Percentiles rank a stretch among this genome's conserved stretches.
Evolutionary conservation across 352 stramenopile genomes (phyloP).

Genomic region (Pythium apleroticum): DNA sequence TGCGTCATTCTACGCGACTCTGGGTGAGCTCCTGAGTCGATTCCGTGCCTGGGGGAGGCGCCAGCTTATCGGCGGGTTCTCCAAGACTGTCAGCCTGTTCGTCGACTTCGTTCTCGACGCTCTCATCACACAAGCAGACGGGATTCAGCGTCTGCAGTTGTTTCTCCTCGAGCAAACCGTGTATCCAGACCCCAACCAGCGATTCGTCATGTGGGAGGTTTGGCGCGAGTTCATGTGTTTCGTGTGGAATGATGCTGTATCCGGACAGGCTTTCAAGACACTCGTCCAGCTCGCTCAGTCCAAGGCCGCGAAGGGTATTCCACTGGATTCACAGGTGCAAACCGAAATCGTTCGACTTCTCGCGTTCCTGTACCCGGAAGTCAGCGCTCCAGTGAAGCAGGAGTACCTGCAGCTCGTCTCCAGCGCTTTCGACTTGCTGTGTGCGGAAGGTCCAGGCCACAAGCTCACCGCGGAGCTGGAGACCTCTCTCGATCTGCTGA

Average conservation of each 20-base stretch:
- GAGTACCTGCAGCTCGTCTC: conserved; percentile 48
- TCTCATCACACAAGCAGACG: conserved; percentile 28
- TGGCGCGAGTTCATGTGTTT: conserved; percentile 64
- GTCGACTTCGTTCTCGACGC: conserved; percentile 42
- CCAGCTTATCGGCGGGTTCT: conserved; percentile 15
- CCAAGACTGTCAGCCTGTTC: conserved; percentile 28
- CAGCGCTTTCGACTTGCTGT: conserved; percentile 45
- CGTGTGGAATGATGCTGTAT: conserved; percentile 42
- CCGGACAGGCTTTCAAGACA: conserved; percentile 29
- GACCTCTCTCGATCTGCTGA: conserved; percentile 47
- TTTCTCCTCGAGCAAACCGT: conserved; percentile 54
- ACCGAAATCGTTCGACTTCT: conserved; percentile 44
- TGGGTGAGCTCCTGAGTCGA: conserved; percentile 37
- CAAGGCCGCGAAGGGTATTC: conserved; percentile 20
- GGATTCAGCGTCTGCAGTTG: conserved; percentile 40
- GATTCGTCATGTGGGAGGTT: conserved; percentile 45
- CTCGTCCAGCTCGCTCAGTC: conserved; percentile 38
- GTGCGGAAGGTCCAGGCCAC: conserved; percentile 53
- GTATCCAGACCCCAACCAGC: conserved; percentile 42
- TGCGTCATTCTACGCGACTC: conserved; percentile 7
- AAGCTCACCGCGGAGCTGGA: conserved; percentile 36
- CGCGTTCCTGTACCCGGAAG: conserved; percentile 43
- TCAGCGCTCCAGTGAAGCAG: conserved; percentile 39
- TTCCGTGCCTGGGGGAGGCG: conserved; percentile 36
- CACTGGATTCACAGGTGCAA: conserved; percentile 34